These are phyloP conservation scores for Solanum neorickii DNA, from an alignment of 257 asterid species.

Conservation along the genomic window DNA sequence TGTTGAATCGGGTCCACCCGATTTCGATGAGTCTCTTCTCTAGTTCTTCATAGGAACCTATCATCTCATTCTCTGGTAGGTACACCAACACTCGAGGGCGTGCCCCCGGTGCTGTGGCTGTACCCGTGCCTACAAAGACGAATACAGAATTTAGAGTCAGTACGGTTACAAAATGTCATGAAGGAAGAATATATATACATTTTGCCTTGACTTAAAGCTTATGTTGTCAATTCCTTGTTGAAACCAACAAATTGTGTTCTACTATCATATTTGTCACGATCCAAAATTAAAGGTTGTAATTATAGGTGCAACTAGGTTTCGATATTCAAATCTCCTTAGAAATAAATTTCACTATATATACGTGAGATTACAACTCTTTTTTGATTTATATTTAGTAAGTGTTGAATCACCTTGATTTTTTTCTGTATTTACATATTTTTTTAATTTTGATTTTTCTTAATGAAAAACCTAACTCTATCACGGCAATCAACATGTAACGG, in stretches of 20 bases:
- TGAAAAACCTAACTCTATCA: neutral
- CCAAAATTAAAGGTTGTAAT: neutral
- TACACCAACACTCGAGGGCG: conserved; percentile 23
- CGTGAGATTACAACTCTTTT: neutral
- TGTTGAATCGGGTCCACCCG: conserved; percentile 19
- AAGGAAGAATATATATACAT: neutral
- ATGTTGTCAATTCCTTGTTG: neutral
- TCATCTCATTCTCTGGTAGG: conserved; percentile 13
- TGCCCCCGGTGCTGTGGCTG: conserved; percentile 27
- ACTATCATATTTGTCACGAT: neutral
- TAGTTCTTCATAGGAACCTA: conserved; percentile 16
- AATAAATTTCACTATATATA: neutral
- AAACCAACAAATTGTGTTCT: neutral
- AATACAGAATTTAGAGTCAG: neutral
- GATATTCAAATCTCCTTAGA: neutral
- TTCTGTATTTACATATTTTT: neutral
- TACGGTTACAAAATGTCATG: neutral
- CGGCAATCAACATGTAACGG: neutral
- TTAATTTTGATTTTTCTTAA: neutral
- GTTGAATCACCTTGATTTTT: too few species aligned
- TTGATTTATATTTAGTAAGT: too few species aligned
- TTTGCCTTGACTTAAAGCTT: neutral
- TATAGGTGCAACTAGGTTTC: neutral
- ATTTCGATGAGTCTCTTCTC: conserved; percentile 11
- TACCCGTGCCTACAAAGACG: neutral